These are phyloP conservation scores for Rubroboletus pulcherrimus DNA, from an alignment of 768 basidiomycete species.

Conservation along the genomic window DNA sequence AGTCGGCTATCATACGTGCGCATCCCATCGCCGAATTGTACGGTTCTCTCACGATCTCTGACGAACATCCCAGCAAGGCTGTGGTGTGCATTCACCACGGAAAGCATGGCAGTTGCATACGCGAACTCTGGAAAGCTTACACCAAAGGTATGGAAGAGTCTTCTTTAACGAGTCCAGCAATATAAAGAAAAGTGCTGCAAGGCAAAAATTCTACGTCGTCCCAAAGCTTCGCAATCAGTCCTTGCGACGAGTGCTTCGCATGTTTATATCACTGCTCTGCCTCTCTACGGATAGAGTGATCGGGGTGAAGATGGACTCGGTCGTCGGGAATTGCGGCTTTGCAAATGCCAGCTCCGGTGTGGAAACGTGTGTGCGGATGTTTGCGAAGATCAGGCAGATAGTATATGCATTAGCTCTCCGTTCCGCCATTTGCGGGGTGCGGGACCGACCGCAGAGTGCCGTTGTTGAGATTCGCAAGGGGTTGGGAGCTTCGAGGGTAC, in stretches of 20 bases:
- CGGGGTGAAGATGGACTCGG: not conserved
- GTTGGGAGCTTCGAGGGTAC: conserved; percentile 30
- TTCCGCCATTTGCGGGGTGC: conserved; percentile 18
- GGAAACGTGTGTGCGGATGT: not conserved
- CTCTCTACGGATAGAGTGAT: conserved; percentile 26
- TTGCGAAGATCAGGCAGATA: not conserved
- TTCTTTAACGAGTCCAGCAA: not conserved
- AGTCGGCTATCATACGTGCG: conserved; percentile 30
- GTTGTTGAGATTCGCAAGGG: conserved; percentile 33
- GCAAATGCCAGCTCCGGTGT: not conserved
- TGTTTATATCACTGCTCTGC: conserved; percentile 57
- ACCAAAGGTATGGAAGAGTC: conserved; percentile 48
- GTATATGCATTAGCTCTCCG: conserved; percentile 10
- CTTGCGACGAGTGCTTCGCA: conserved; percentile 31
- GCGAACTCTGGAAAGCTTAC: conserved; percentile 49
- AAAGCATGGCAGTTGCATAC: conserved; percentile 78
- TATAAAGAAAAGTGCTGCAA: conserved; percentile 13
- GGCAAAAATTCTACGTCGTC: conserved; percentile 35
- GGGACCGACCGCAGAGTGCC: conserved; percentile 21
- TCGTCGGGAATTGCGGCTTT: not conserved
- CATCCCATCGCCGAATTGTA: not conserved
- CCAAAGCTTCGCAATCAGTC: conserved; percentile 7
- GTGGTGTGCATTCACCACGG: conserved; percentile 83
- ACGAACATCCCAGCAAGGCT: conserved; percentile 47
- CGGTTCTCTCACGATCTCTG: not conserved